Evolutionary conservation across 129 eudicot species (phyloP), one percentile per base, ranked within the genome.

Genomic region (Sambucus nigra): DNA sequence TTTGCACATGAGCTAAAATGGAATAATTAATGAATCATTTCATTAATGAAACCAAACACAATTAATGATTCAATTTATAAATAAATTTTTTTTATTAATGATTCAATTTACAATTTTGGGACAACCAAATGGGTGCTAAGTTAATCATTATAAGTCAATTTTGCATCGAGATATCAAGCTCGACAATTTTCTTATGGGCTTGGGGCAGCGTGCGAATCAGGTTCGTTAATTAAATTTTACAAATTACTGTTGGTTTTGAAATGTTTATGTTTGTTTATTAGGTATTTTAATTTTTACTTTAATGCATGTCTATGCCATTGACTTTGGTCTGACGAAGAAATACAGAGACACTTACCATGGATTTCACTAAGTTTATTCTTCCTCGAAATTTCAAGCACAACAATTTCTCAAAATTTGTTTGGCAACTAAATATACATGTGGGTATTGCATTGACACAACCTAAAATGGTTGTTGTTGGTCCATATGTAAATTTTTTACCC

Each of bases 351-450:
- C 78, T 56, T 60, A 33, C 82, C 0, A 31, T 66, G 41, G 89
- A 74, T 59, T 91, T 85, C 16, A 38, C 89, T 0, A 74, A 78
- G 69, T 8, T 7, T 16, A 46, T 85, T 22, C 60, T 91, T 63
- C 98, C 98, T 2, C 71, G 76, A 60, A 71, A 81, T 46, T 91
- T 91, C 81, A 91, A 91, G 77, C 95, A 81, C 76, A 75, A 77
- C 70, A 91, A 91, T 63, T 76, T 81, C 47, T 91, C 98, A 18
- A 91, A 95, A 76, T 91, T 85, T 72, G 87, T 91, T 65, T 81
- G 95, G 18, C 98, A 85, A 60, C 98, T 91, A 1, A 91, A 91
- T 75, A 91, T 94, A 11, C 85, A 89, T 76, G 98, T 89, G 94
- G 80, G 95, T 89, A 80, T 64, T 7, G n/a, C 5, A n/a, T 57